phyloP scores from a whole-genome alignment of 1,284 basidiomycete genomes.

The Thelephora terrestris region DNA sequence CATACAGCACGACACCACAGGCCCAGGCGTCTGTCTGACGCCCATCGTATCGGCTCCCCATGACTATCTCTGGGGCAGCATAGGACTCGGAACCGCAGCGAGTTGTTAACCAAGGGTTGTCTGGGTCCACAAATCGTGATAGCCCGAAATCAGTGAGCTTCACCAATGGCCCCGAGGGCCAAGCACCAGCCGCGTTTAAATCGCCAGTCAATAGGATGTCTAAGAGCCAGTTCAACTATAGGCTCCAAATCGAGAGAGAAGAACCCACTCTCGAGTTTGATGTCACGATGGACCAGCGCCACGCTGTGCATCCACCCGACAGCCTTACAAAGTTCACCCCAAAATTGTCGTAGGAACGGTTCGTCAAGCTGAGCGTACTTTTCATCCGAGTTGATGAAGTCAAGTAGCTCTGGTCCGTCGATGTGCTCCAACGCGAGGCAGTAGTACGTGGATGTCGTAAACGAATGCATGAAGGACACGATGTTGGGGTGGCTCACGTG shows the following conservation, averaged over 20 bases:
- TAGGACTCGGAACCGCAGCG: conserved; percentile 89
- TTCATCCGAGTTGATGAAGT: conserved; percentile 59
- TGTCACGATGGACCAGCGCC: conserved; percentile 83
- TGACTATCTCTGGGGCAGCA: conserved; percentile 83
- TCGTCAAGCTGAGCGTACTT: conserved; percentile 41
- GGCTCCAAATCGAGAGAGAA: conserved; percentile 1
- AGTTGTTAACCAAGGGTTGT: conserved; percentile 65
- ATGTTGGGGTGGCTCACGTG: conserved; percentile 83
- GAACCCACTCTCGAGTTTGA: conserved; percentile 85
- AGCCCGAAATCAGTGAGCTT: conserved; percentile 91
- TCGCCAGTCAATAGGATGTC: conserved; percentile 46
- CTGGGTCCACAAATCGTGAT: conserved; percentile 73
- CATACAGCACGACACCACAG: conserved; percentile 77
- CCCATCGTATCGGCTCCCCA: conserved; percentile 68
- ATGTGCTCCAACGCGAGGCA: conserved; percentile 76
- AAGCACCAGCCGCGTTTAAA: conserved; percentile 26
- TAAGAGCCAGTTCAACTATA: conserved; percentile 10
- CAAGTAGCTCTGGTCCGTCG: conserved; percentile 78
- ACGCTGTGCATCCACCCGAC: conserved; percentile 88
- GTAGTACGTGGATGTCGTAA: conserved; percentile 69
- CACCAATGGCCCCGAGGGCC: conserved; percentile 49
- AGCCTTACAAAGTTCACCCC: conserved; percentile 70
- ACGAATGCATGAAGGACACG: conserved; percentile 60
- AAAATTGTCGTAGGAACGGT: conserved; percentile 63
- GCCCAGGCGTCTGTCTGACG: conserved; percentile 87